phyloP scores from a whole-genome alignment of 306 rosid genomes.

The Lathyrus oleraceus region DNA sequence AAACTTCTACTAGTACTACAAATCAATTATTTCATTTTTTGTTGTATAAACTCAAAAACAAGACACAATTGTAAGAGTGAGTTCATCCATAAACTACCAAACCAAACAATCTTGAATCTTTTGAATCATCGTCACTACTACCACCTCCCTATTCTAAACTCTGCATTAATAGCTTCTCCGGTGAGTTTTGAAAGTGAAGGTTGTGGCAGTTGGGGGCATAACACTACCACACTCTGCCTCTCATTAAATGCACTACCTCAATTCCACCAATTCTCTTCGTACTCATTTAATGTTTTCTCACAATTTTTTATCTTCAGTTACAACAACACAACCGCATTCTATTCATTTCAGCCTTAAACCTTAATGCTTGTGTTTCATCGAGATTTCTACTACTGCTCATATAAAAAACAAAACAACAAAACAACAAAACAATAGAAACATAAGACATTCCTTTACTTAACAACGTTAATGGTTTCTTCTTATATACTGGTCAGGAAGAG shows the following conservation, averaged over 20 bases:
- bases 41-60: not conserved
- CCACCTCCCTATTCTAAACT: constrained; percentile 24
- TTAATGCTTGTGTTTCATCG: constrained; percentile 24
- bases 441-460: constrained; percentile 11
- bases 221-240: constrained; percentile 22
- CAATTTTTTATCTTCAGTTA: not conserved
- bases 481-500: constrained; percentile 33
- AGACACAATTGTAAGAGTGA: not conserved
- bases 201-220: constrained; percentile 27
- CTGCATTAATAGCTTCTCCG: constrained; percentile 47
- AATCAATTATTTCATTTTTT: not conserved
- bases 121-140: constrained; percentile 1
- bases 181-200: constrained; percentile 47
- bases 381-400: not conserved
- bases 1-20: constrained; percentile 24
- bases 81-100: constrained; percentile 21
- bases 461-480: constrained; percentile 28
- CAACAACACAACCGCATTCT: not conserved
- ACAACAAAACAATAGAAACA: constrained; percentile 2
- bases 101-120: constrained; percentile 3
- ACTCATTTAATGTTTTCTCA: constrained; percentile 32
- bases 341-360: constrained; percentile 2
- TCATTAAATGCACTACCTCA: constrained; percentile 37
- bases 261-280: constrained; percentile 29
- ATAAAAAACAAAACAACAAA: not conserved